A percentile compares a stretch with the other conserved stretches of the same genome.
phyloP scores from a whole-genome alignment of 148 eudicot genomes.

The Silene conica region DNA sequence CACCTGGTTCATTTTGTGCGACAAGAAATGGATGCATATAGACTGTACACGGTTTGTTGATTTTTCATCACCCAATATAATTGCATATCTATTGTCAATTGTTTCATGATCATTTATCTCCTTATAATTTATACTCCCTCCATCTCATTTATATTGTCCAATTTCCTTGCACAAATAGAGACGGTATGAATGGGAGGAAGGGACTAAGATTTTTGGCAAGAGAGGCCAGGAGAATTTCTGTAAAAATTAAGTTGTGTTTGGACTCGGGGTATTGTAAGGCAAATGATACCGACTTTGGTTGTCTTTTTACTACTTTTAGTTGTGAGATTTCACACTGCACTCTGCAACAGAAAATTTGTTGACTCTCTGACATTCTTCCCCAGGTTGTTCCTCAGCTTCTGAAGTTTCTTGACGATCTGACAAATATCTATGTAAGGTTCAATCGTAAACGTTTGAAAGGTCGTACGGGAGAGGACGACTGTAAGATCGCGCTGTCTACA shows the following conservation, averaged over 20 bases:
- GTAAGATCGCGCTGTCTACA: conserved; percentile 88
- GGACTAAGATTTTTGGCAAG: too few relatives aligned
- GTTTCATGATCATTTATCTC: background rate
- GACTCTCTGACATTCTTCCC: conserved; percentile 5
- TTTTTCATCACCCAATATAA: background rate
- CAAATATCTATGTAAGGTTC: conserved; percentile 89
- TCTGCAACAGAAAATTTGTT: background rate
- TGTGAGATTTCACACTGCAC: too few relatives aligned
- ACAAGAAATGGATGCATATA: conserved; percentile 93
- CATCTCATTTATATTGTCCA: background rate
- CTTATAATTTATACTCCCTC: background rate
- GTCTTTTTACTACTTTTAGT: background rate
- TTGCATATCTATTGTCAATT: background rate
- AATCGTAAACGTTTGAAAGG: conserved; percentile 97
- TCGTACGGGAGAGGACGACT: conserved; percentile 87
- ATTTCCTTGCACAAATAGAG: too few relatives aligned
- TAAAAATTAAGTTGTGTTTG: background rate
- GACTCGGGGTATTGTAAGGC: background rate
- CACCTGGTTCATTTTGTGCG: conserved; percentile 90
- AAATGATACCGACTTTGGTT: background rate
- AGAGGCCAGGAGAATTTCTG: too few relatives aligned
- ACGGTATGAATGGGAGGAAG: too few relatives aligned
- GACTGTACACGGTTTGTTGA: conserved; percentile 71
- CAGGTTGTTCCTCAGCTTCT: conserved; percentile 94
- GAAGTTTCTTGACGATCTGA: conserved; percentile 77